Conservation (phyloP, 164 flowering plant species). For the Protea cynaroides region DNA sequence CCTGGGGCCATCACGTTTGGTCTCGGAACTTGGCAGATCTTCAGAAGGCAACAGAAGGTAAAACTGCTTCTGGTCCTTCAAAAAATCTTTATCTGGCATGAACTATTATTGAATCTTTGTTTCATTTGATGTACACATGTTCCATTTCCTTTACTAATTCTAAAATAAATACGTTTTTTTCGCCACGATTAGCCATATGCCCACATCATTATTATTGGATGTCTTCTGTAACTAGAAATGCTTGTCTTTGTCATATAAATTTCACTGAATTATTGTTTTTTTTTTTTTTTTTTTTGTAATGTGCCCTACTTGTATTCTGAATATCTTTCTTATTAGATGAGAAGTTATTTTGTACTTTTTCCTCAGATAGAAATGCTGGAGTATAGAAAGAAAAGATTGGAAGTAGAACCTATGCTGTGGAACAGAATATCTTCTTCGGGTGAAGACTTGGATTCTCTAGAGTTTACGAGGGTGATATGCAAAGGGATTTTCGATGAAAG, state of each 20-base stretch:
- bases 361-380: conserved; percentile 57
- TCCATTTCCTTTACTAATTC: background rate
- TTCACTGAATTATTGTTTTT: background rate
- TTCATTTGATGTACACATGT: background rate
- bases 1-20: conserved; percentile 95
- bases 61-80: background rate
- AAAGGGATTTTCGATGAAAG: conserved; percentile 79
- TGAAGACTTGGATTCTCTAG: conserved; percentile 40
- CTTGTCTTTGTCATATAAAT: background rate
- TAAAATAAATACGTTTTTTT: background rate
- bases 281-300: background rate
- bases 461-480: conserved; percentile 68
- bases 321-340: background rate
- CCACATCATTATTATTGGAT: background rate
- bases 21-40: conserved; percentile 90
- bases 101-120: background rate
- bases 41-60: conserved; percentile 78
- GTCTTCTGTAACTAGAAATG: background rate
- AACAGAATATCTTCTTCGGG: conserved; percentile 21
- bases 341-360: background rate
- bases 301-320: no score
- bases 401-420: conserved; percentile 35
- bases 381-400: conserved; percentile 44
- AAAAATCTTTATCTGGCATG: background rate
- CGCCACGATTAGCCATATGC: background rate